Evolutionary conservation across 129 eudicot genomes (phyloP).

Genomic region (Ambrosia trifida): DNA sequence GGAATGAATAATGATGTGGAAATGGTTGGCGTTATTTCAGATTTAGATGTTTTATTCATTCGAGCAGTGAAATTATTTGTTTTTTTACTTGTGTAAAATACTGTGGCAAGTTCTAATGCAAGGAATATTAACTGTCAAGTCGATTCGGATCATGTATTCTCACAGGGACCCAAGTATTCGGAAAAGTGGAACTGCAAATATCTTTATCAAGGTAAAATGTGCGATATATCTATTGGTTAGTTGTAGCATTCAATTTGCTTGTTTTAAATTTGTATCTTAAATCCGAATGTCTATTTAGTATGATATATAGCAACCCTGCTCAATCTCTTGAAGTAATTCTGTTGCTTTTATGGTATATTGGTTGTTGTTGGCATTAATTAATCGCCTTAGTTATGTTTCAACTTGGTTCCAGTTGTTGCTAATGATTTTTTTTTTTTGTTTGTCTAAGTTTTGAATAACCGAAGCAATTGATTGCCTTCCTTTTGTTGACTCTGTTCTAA

Average conservation of each 20-base stretch:
- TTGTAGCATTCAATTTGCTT: too few relatives aligned
- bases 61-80: background rate
- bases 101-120: too few relatives aligned
- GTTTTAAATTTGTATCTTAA: too few relatives aligned
- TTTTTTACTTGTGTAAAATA: too few relatives aligned
- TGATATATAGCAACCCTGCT: background rate
- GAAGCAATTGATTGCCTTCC: too few relatives aligned
- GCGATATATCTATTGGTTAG: background rate
- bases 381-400: too few relatives aligned
- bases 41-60: background rate
- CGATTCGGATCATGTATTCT: conserved; percentile 11
- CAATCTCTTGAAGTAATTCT: background rate
- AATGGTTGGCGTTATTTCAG: background rate
- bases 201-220: background rate
- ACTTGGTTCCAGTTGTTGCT: too few relatives aligned
- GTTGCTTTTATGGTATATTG: background rate
- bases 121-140: background rate
- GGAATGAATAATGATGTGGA: too few relatives aligned
- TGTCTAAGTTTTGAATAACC: too few relatives aligned
- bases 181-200: conserved; percentile 9
- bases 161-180: conserved; percentile 12
- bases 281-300: background rate
- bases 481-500: too few relatives aligned
- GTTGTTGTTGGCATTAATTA: background rate
- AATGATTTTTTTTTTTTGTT: too few relatives aligned